Conservation (phyloP, 2,329 filamentous ascomycete species). For the Cryphonectria carpinicola region DNA sequence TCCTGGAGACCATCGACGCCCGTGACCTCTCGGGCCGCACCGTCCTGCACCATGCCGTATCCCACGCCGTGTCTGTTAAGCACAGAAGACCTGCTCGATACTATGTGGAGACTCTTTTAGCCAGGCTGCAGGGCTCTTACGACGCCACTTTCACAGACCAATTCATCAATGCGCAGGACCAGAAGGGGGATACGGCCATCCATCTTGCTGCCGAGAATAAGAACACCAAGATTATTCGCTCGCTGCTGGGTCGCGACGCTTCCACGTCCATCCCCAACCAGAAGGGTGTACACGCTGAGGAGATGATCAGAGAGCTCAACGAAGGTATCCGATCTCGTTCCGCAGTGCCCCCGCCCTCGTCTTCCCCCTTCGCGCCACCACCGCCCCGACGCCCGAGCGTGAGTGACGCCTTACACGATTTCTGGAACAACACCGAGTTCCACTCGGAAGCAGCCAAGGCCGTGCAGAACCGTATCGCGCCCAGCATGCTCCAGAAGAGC, state of each 20-base stretch:
- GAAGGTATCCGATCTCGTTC: slow-evolving; percentile 68
- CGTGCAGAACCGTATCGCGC: slow-evolving; percentile 70
- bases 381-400: slow-evolving; percentile 60
- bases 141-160: slow-evolving; percentile 76
- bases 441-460: slow-evolving; percentile 67
- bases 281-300: slow-evolving; percentile 81
- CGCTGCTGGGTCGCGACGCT: slow-evolving; percentile 78
- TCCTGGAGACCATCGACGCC: slow-evolving; percentile 79
- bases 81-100: slow-evolving; percentile 80
- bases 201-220: slow-evolving; percentile 78
- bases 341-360: slow-evolving; percentile 70
- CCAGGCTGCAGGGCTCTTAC: slow-evolving; percentile 79
- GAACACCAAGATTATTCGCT: slow-evolving; percentile 86
- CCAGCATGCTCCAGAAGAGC: slow-evolving; percentile 72
- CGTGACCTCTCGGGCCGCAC: slow-evolving; percentile 82
- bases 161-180: slow-evolving; percentile 80
- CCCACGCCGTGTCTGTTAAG: slow-evolving; percentile 70
- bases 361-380: slow-evolving; percentile 69
- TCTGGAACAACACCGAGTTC: slow-evolving; percentile 26
- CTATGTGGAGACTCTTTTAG: slow-evolving; percentile 89
- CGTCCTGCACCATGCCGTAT: slow-evolving; percentile 83
- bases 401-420: slow-evolving; percentile 52
- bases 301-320: slow-evolving; percentile 78
- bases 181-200: slow-evolving; percentile 85
- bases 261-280: slow-evolving; percentile 81